Base-by-base conservation (phyloP, 192 early-diverging fungal species). In the Geranomyces variabilis region DNA sequence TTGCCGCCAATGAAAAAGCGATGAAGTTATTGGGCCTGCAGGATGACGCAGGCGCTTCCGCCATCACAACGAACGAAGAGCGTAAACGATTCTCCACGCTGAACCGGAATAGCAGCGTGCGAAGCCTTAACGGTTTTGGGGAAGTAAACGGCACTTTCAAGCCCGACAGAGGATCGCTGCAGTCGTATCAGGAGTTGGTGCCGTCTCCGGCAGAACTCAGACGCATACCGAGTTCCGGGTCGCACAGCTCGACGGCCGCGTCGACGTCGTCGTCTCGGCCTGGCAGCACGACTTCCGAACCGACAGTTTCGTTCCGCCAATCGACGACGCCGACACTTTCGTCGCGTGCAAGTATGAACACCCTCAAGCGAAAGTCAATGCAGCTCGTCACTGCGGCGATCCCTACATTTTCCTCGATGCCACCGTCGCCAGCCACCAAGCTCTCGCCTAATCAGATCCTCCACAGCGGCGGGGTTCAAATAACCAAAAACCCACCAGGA, bases 21-120 rank as follows among this genome's bases (percentile, higher is more conserved):
- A 62, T 62, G 60, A 62, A 62, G 28, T 13, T 62, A 26, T 62
- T 62, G 60, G 60, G 60, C 31, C 21, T 62, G 28, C 31, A 62
- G 30, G 60, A 62, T n/a, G 60, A 62, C 1, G 41, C 2, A 10
- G 31, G 6, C 2, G 15, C 7, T 7, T 53, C 51, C 19, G 19
- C 51, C 51, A 15, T 53, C 15, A 6, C 17, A 15, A n/a, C 24
- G 7, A 53, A 53, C 24, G 24, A n/a, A 7, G 51, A 53, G 24
- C 51, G 51, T 15, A 53, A 53, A 15, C 51, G 51, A 53, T 53
- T 53, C n/a, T 53, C 51, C n/a, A 53, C 19, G n/a, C 17, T 26
- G 17, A n/a, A 53, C 19, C 51, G 51, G 51, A n/a, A 24, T 7
- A n/a, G 24, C 24, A 53, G 51, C 51, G 51, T 26, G n/a, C 19